Conservation (phyloP, 768 basidiomycete species). For the Exsudoporus frostii region DNA sequence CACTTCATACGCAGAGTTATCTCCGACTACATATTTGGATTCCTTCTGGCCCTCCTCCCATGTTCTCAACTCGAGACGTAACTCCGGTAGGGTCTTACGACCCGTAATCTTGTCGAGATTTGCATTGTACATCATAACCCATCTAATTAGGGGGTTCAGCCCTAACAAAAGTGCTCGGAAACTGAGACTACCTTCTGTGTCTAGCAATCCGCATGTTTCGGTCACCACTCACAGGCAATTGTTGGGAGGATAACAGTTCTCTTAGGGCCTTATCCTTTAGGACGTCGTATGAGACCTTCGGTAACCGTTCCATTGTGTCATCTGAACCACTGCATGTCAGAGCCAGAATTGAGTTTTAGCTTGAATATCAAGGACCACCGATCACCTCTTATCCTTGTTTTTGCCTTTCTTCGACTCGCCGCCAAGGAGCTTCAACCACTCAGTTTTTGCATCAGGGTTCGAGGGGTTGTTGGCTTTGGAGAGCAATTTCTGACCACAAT, state of each 20-base stretch:
- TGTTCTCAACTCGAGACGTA: constrained; percentile 50
- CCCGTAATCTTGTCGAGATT: constrained; percentile 59
- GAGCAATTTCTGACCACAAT: constrained; percentile 36
- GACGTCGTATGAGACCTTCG: constrained; percentile 62
- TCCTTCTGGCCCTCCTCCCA: constrained; percentile 55
- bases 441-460: constrained; percentile 24
- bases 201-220: constrained; percentile 49
- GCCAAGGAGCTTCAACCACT: constrained; percentile 45
- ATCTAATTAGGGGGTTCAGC: constrained; percentile 38
- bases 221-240: constrained; percentile 51
- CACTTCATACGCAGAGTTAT: constrained; percentile 41
- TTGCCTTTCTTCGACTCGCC: constrained; percentile 39
- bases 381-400: constrained; percentile 33
- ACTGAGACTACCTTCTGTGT: constrained; percentile 51
- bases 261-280: constrained; percentile 60
- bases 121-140: constrained; percentile 68
- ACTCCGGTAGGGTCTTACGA: constrained; percentile 44
- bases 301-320: constrained; percentile 44
- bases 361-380: neutral
- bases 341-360: constrained; percentile 12
- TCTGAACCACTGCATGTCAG: constrained; percentile 26
- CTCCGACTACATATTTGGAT: constrained; percentile 34
- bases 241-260: constrained; percentile 52
- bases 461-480: constrained; percentile 20
- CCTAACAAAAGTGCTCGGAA: too few relatives aligned